Percentiles rank a stretch among this genome's conserved stretches.
These are phyloP conservation scores for Isatis lusitanica DNA, from an alignment of 441 rosid species.

Conservation along the genomic window DNA sequence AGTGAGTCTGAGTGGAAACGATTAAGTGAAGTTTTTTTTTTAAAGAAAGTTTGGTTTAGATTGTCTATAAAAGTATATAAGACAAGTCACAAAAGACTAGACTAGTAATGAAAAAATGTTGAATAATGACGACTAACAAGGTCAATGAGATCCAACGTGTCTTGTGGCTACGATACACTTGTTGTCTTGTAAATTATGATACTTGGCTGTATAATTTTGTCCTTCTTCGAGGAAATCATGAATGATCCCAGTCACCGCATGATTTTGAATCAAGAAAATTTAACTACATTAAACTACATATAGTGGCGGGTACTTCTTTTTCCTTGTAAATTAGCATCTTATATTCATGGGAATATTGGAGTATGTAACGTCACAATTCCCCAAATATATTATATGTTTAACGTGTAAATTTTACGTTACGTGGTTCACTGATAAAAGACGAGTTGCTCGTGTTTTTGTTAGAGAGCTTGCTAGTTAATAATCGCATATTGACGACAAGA, in stretches of 20 bases:
- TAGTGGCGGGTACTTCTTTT: background rate
- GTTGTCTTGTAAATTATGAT: constrained; percentile 31
- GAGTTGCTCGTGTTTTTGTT: background rate
- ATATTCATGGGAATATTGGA: background rate
- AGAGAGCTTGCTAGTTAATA: background rate
- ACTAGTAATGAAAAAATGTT: background rate
- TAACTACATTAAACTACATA: background rate
- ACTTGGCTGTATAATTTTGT: constrained; percentile 23
- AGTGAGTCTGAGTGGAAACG: constrained; percentile 14
- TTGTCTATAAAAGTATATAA: background rate
- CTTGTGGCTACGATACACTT: constrained; percentile 27
- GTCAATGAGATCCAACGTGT: constrained; percentile 30
- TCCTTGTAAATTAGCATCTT: background rate
- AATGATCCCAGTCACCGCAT: constrained; percentile 5
- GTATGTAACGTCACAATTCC: background rate
- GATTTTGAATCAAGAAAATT: background rate
- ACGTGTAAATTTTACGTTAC: background rate
- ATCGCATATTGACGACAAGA: background rate
- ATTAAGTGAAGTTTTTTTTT: background rate
- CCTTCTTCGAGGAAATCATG: background rate
- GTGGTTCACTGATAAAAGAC: background rate
- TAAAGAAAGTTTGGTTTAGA: background rate
- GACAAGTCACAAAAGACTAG: constrained; percentile 10
- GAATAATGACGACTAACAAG: constrained; percentile 9
- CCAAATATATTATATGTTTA: background rate